phyloP scores from a whole-genome alignment of 2,329 filamentous ascomycete genomes.

The Penicillium sp. region DNA sequence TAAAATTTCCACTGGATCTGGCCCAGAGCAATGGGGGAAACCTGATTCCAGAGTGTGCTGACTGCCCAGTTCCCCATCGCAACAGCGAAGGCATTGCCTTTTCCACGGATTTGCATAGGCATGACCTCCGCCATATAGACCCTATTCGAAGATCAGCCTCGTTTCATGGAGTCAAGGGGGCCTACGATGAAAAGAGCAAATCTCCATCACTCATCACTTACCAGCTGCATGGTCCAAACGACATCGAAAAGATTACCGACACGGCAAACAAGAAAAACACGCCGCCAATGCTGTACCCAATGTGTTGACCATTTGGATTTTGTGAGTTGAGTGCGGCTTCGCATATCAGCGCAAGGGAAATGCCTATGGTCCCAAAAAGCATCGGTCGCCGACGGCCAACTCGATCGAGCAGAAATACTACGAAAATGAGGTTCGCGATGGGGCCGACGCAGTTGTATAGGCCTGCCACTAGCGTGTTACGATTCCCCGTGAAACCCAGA shows the following conservation, averaged over 20 bases:
- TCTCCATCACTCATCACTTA: conserved; percentile 11
- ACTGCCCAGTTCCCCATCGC: conserved; percentile 64
- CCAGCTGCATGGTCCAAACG: conserved; percentile 56
- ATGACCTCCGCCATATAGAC: conserved; percentile 70
- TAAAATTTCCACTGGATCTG: conserved; percentile 60
- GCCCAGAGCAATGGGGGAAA: conserved; percentile 57
- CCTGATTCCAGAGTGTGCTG: conserved; percentile 63
- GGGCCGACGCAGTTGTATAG: conserved; percentile 65
- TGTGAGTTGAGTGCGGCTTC: conserved; percentile 63
- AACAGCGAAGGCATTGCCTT: conserved; percentile 62
- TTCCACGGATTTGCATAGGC: conserved; percentile 67
- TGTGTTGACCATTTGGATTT: conserved; percentile 46
- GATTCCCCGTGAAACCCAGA: conserved; percentile 60
- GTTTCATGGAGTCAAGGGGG: not conserved
- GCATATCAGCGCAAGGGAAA: conserved; percentile 62
- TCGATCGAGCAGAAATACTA: conserved; percentile 59
- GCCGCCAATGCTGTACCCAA: conserved; percentile 61
- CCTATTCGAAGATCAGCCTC: conserved; percentile 49
- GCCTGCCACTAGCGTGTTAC: conserved; percentile 59
- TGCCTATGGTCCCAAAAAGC: conserved; percentile 58
- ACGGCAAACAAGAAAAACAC: conserved; percentile 70
- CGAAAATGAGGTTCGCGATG: conserved; percentile 51
- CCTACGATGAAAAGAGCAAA: not conserved
- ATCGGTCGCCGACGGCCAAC: conserved; percentile 59
- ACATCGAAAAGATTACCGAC: conserved; percentile 62